Evolutionary conservation across 768 basidiomycete species (phyloP).

Genomic region (Hysterangium stoloniferum): DNA sequence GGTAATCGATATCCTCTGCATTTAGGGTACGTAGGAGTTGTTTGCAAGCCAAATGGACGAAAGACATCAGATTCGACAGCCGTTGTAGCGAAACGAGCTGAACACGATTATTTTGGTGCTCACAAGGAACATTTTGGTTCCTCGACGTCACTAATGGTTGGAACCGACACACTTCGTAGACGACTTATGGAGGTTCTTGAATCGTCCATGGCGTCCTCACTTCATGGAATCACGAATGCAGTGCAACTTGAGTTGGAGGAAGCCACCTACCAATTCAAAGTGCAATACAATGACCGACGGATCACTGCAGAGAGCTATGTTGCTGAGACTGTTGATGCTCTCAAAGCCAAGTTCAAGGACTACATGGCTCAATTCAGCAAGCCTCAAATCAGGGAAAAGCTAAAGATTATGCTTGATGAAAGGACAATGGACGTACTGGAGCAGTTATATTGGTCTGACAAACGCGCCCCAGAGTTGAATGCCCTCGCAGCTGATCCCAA

Average conservation of each 20-base stretch:
- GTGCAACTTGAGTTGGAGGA: conserved; percentile 97
- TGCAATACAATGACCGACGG: conserved; percentile 92
- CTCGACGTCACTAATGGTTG: conserved; percentile 71
- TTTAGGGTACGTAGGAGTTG: conserved; percentile 94
- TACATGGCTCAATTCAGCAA: conserved; percentile 81
- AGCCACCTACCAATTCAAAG: conserved; percentile 97
- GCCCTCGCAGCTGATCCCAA: conserved; percentile 61
- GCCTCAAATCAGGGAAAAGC: conserved; percentile 78
- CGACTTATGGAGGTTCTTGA: conserved; percentile 97
- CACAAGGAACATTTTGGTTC: conserved; percentile 56
- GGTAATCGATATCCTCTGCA: conserved; percentile 96
- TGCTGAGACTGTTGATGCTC: conserved; percentile 89
- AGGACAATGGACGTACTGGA: conserved; percentile 97
- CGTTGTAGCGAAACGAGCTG: conserved; percentile 45
- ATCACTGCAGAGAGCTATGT: conserved; percentile 96
- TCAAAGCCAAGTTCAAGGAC: conserved; percentile 86
- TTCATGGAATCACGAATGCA: conserved; percentile 94
- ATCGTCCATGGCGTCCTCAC: conserved; percentile 92
- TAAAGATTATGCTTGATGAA: conserved; percentile 91
- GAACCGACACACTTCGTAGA: conserved; percentile 82
- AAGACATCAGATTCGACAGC: conserved; percentile 42
- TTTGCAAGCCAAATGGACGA: conserved; percentile 70
- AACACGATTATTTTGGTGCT: conserved; percentile 59
- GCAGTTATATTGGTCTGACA: conserved; percentile 94
- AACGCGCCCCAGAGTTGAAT: conserved; percentile 69